Percentiles rank a stretch among this genome's conserved stretches.
Evolutionary conservation across 2,329 filamentous ascomycete species (phyloP).

Genomic region (Neodidymelliopsis sp.): DNA sequence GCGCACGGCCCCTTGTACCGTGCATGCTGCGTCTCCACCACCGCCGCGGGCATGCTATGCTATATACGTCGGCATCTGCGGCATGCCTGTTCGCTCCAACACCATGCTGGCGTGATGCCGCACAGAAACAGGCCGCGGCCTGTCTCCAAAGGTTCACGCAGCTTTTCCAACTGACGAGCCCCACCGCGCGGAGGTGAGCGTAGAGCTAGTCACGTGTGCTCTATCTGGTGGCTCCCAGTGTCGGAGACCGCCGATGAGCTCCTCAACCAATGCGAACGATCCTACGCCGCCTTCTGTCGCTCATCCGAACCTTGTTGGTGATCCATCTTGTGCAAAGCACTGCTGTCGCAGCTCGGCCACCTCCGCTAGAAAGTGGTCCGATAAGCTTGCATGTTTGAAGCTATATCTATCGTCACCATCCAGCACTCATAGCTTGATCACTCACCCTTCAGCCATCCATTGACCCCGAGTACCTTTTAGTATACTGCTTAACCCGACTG

Average conservation of each 20-base stretch:
- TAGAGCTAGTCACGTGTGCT: slow-evolving; percentile 36
- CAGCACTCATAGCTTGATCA: slow-evolving; percentile 25
- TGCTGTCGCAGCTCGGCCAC: slow-evolving; percentile 39
- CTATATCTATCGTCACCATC: slow-evolving; percentile 40
- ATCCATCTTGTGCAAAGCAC: slow-evolving; percentile 36
- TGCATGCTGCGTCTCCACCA: slow-evolving; percentile 12
- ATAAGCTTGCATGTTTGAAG: slow-evolving; percentile 37
- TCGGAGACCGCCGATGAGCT: slow-evolving; percentile 47
- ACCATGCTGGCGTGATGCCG: slow-evolving; percentile 36
- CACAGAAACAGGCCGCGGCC: slow-evolving; percentile 21
- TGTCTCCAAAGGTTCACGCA: slow-evolving; percentile 12
- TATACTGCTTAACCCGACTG: neutral
- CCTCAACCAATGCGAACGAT: slow-evolving; percentile 37
- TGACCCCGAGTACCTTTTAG: slow-evolving; percentile 5
- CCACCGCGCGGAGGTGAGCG: slow-evolving; percentile 24
- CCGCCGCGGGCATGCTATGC: slow-evolving; percentile 1
- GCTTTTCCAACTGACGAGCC: slow-evolving; percentile 16
- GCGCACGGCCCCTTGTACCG: slow-evolving; percentile 6
- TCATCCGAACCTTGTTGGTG: slow-evolving; percentile 32
- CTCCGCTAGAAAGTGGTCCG: slow-evolving; percentile 39
- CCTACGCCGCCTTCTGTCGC: slow-evolving; percentile 32
- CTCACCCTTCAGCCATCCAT: slow-evolving; percentile 17
- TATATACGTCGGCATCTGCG: slow-evolving; percentile 18
- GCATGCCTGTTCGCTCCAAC: slow-evolving; percentile 17
- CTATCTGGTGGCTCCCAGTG: slow-evolving; percentile 26